Evolutionary conservation across 1,284 basidiomycete genomes (phyloP).

Genomic region (Cutaneotrichosporon arboriforme): DNA sequence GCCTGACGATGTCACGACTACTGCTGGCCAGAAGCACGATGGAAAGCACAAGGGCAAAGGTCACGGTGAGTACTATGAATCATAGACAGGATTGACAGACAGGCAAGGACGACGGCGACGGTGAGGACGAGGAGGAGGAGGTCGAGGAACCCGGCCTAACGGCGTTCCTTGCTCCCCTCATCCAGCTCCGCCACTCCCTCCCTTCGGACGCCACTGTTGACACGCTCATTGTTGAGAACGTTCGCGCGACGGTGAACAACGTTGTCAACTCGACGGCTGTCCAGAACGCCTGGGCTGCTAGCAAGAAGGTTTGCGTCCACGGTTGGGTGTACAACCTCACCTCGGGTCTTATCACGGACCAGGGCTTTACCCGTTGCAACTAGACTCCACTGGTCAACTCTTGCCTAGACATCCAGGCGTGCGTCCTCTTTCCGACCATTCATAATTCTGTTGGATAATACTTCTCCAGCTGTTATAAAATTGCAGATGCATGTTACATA

Average conservation of each 20-base stretch:
- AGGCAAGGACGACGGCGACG: slow-evolving; percentile 6
- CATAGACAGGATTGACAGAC: not conserved
- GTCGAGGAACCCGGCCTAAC: slow-evolving; percentile 56
- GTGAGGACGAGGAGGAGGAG: slow-evolving; percentile 47
- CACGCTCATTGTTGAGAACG: slow-evolving; percentile 67
- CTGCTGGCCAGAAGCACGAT: not conserved
- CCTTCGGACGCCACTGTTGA: slow-evolving; percentile 52
- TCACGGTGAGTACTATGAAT: not conserved
- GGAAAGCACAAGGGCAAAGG: not conserved
- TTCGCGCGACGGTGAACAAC: slow-evolving; percentile 68
- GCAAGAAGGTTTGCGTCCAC: slow-evolving; percentile 64
- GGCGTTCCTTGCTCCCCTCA: slow-evolving; percentile 69
- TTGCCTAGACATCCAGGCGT: too few relatives aligned
- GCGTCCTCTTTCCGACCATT: too few relatives aligned
- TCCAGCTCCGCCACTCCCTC: slow-evolving; percentile 55
- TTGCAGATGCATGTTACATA: too few relatives aligned
- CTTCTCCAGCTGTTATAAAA: too few relatives aligned
- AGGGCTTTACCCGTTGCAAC: slow-evolving; percentile 51
- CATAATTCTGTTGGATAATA: too few relatives aligned
- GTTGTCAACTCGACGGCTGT: slow-evolving; percentile 56
- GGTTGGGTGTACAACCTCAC: slow-evolving; percentile 77
- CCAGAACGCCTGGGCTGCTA: slow-evolving; percentile 62
- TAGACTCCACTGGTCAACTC: too few relatives aligned
- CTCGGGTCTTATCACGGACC: slow-evolving; percentile 64
- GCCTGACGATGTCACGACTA: slow-evolving; percentile 6